These are phyloP conservation scores for Hortiboletus campestris DNA, from an alignment of 768 basidiomycete species.

Conservation along the genomic window DNA sequence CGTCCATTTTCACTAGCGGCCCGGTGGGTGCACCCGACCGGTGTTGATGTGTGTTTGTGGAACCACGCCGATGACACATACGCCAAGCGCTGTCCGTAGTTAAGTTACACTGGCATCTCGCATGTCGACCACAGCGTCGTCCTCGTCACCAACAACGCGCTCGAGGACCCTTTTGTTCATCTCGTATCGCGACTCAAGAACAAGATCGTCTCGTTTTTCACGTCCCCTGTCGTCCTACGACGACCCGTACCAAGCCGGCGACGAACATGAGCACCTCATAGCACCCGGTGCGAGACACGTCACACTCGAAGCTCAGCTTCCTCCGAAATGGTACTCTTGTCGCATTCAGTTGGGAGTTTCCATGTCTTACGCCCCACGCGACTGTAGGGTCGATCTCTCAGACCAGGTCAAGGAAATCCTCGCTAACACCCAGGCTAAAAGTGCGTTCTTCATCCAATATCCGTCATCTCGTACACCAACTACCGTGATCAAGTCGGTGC, in stretches of 20 bases:
- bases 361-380: slow-evolving; percentile 18
- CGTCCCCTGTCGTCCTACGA: slow-evolving; percentile 43
- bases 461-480: slow-evolving; percentile 12
- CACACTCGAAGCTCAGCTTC: slow-evolving; percentile 58
- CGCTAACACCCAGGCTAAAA: slow-evolving; percentile 65
- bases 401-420: slow-evolving; percentile 87
- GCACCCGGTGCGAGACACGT: slow-evolving; percentile 39
- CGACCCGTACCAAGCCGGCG: slow-evolving; percentile 43
- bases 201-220: slow-evolving; percentile 41
- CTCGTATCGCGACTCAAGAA: slow-evolving; percentile 82
- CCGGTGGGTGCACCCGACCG: background rate
- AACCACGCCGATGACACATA: slow-evolving; percentile 16
- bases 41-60: slow-evolving; percentile 27
- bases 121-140: slow-evolving; percentile 32
- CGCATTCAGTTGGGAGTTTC: background rate
- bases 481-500: slow-evolving; percentile 57
- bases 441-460: slow-evolving; percentile 44
- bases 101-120: slow-evolving; percentile 14
- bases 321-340: slow-evolving; percentile 76
- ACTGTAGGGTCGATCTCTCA: slow-evolving; percentile 81
- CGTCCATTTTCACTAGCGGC: background rate
- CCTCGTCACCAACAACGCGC: slow-evolving; percentile 58
- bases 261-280: slow-evolving; percentile 71
- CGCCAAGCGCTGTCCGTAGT: slow-evolving; percentile 10
- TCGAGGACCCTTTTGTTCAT: slow-evolving; percentile 91